These are phyloP conservation scores for Talaromyces marneffei DNA, from an alignment of 2,329 filamentous ascomycete species.

Conservation along the genomic window DNA sequence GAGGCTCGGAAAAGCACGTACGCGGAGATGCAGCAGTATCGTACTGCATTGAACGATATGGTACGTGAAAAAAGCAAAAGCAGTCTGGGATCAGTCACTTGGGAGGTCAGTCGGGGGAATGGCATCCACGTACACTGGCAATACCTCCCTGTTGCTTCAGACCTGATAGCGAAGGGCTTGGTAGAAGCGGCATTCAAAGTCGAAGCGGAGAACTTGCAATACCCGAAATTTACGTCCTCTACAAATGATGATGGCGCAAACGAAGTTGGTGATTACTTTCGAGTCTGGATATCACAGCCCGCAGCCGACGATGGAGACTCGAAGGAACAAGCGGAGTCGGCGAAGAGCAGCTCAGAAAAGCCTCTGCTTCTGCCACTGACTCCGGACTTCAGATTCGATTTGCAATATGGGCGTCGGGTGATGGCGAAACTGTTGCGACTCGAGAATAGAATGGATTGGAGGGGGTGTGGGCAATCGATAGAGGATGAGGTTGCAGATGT, in stretches of 20 bases:
- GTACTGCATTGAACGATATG: constrained; percentile 72
- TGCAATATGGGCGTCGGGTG: constrained; percentile 84
- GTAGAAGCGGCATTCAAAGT: constrained; percentile 86
- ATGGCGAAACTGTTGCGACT: constrained; percentile 80
- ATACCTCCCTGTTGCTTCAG: constrained; percentile 67
- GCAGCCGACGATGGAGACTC: constrained; percentile 8
- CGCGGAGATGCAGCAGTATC: constrained; percentile 78
- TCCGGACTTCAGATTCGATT: constrained; percentile 69
- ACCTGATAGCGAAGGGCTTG: constrained; percentile 63
- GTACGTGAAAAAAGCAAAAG: constrained; percentile 44
- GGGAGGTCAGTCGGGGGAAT: constrained; percentile 76
- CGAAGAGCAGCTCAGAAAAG: constrained; percentile 32
- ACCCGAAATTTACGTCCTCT: constrained; percentile 47
- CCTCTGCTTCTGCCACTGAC: constrained; percentile 70
- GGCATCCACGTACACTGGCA: constrained; percentile 95
- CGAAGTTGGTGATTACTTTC: constrained; percentile 61
- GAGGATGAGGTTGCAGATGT: constrained; percentile 76
- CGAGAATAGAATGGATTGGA: constrained; percentile 76
- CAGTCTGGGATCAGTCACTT: constrained; percentile 77
- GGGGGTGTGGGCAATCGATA: constrained; percentile 69
- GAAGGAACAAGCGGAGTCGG: constrained; percentile 8
- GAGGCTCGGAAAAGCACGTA: constrained; percentile 56
- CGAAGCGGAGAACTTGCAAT: constrained; percentile 69
- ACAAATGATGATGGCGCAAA: constrained; percentile 37
- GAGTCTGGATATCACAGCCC: constrained; percentile 69